Evolutionary conservation across 257 asterid genomes (phyloP).

Genomic region (Forsythia viridissima): DNA sequence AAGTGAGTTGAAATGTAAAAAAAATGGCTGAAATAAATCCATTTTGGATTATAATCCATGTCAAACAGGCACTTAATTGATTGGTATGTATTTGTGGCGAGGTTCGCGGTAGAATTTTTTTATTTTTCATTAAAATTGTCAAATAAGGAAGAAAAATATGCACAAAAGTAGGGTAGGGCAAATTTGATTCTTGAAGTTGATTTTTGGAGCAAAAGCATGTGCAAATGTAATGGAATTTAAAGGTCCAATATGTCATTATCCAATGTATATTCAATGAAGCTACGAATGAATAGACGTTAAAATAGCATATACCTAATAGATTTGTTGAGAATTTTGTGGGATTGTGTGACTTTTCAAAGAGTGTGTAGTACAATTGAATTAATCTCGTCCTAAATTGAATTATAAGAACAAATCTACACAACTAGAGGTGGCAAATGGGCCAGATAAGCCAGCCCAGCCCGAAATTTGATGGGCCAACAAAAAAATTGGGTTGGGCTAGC

Average conservation of each 20-base stretch:
- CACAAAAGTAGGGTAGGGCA: constrained; percentile 21
- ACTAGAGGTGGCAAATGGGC: too few relatives aligned
- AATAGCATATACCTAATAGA: background rate
- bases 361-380: too few relatives aligned
- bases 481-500: too few relatives aligned
- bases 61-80: background rate
- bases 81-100: constrained; percentile 23
- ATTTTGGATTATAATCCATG: too few relatives aligned
- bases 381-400: too few relatives aligned
- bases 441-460: too few relatives aligned
- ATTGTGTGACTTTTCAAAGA: background rate
- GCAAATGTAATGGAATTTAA: constrained; percentile 32
- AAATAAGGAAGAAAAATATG: background rate
- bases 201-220: constrained; percentile 56
- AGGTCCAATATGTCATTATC: constrained; percentile 33
- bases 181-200: constrained; percentile 37
- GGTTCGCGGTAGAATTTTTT: constrained; percentile 27
- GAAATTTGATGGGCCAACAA: too few relatives aligned
- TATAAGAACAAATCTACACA: too few relatives aligned
- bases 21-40: too few relatives aligned
- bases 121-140: background rate
- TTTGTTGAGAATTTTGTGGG: background rate
- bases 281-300: constrained; percentile 6
- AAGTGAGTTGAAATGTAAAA: too few relatives aligned
- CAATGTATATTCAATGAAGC: constrained; percentile 8